A percentile compares a stretch with the other conserved stretches of the same genome.
phyloP scores from a whole-genome alignment of 345 rosid species.

The Physaria fendleri region DNA sequence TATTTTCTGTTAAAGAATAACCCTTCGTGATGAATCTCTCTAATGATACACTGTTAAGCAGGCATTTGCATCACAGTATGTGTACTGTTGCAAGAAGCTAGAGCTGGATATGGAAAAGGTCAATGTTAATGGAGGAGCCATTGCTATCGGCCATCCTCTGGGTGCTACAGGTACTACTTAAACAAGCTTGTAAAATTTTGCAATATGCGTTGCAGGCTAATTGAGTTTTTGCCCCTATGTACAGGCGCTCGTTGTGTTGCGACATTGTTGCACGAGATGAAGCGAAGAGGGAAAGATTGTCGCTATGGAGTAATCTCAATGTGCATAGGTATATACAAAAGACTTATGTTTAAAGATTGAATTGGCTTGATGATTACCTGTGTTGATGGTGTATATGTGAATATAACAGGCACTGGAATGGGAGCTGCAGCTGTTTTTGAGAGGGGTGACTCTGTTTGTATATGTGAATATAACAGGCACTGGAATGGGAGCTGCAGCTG shows the following conservation, averaged over 20 bases:
- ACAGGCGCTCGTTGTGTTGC: slow-evolving; percentile 88
- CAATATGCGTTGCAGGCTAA: background rate
- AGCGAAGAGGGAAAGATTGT: slow-evolving; percentile 78
- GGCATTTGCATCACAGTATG: slow-evolving; percentile 98
- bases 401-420: slow-evolving; percentile 62
- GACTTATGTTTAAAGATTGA: background rate
- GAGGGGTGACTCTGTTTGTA: slow-evolving; percentile 57
- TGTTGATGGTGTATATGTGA: background rate
- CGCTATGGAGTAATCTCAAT: slow-evolving; percentile 87
- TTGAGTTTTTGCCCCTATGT: background rate
- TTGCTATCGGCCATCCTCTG: slow-evolving; percentile 93
- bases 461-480: slow-evolving; percentile 38
- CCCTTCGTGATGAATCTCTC: background rate
- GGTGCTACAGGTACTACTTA: slow-evolving; percentile 75
- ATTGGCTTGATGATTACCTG: background rate
- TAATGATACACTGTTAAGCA: slow-evolving; percentile 17
- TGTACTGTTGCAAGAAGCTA: slow-evolving; percentile 73
- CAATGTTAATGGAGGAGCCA: slow-evolving; percentile 94
- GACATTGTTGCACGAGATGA: slow-evolving; percentile 85
- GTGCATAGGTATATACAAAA: slow-evolving; percentile 69
- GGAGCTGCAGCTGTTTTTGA: slow-evolving; percentile 92
- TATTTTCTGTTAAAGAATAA: background rate
- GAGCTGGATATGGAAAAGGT: slow-evolving; percentile 65
- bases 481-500: slow-evolving; percentile 94
- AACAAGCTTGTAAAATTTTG: background rate